Percentiles rank a stretch among this genome's conserved stretches.
phyloP scores from a whole-genome alignment of 2,329 filamentous ascomycete genomes.

The Ophiostoma quercus region DNA sequence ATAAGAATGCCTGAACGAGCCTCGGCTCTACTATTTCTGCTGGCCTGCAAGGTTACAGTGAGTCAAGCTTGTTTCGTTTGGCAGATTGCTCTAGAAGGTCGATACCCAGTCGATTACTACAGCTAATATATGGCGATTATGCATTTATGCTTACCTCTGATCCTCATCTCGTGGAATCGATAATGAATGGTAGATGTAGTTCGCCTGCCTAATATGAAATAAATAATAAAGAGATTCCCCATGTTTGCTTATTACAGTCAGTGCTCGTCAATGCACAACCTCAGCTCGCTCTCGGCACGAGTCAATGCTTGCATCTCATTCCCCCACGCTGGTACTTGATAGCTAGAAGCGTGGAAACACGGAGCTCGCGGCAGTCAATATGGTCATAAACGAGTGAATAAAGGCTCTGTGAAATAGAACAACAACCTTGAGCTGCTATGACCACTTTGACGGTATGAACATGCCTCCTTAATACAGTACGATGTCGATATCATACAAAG shows the following conservation, averaged over 20 bases:
- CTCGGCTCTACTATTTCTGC: neutral
- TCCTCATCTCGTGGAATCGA: constrained; percentile 3
- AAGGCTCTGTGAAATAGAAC: neutral
- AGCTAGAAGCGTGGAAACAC: neutral
- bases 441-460: neutral
- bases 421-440: neutral
- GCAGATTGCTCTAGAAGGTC: neutral
- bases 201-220: neutral
- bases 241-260: neutral
- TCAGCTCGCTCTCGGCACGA: neutral
- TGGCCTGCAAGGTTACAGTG: neutral
- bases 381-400: neutral
- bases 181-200: neutral
- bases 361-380: neutral
- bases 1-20: neutral
- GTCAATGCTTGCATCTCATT: neutral
- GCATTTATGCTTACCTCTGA: constrained; percentile 2
- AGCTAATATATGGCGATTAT: neutral
- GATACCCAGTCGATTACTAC: neutral
- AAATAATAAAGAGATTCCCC: too few species aligned
- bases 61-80: constrained; percentile 1
- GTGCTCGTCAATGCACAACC: neutral
- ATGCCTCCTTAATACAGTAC: neutral
- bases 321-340: neutral
- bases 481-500: too few species aligned